Percentiles rank a stretch among this genome's conserved stretches.
Evolutionary conservation across 495 filamentous ascomycete species (phyloP).

Genomic region (Penicillium pulvis): DNA sequence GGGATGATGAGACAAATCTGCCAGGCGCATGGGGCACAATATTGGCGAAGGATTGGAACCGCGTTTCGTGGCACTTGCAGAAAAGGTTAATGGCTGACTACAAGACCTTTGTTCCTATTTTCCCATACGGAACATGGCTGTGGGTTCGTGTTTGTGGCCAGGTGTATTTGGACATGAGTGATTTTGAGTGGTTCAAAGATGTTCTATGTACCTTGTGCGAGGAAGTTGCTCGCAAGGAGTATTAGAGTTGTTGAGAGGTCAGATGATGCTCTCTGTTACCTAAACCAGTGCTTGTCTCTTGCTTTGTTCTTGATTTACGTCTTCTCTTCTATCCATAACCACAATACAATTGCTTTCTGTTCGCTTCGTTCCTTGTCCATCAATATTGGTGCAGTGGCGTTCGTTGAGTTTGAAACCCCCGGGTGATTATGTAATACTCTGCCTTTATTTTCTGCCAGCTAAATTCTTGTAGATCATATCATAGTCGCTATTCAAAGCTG

Average conservation of each 20-base stretch:
- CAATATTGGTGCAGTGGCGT: no score
- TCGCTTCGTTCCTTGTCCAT: no score
- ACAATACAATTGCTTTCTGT: no score
- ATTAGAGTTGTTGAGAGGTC: neutral
- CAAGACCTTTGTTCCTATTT: slow-evolving; percentile 69
- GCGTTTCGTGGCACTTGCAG: slow-evolving; percentile 59
- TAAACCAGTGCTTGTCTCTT: no score
- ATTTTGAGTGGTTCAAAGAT: slow-evolving; percentile 72
- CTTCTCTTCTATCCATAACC: no score
- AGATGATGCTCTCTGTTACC: no score
- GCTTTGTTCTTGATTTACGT: no score
- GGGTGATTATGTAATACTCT: no score
- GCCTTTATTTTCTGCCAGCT: no score
- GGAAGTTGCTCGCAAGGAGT: slow-evolving; percentile 51
- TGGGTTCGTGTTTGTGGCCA: slow-evolving; percentile 80
- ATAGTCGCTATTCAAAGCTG: no score
- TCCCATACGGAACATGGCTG: slow-evolving; percentile 56
- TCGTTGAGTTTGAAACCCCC: no score
- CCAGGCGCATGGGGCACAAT: slow-evolving; percentile 29
- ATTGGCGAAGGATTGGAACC: slow-evolving; percentile 30
- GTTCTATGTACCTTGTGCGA: slow-evolving; percentile 63
- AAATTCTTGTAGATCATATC: no score
- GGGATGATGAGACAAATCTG: slow-evolving; percentile 6
- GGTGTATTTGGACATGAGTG: slow-evolving; percentile 72
- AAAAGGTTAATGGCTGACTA: slow-evolving; percentile 57